Percentiles rank a stretch among this genome's conserved stretches.
These are phyloP conservation scores for Hanseniaspora taiwanica DNA, from an alignment of 805 yeast species.

Conservation along the genomic window DNA sequence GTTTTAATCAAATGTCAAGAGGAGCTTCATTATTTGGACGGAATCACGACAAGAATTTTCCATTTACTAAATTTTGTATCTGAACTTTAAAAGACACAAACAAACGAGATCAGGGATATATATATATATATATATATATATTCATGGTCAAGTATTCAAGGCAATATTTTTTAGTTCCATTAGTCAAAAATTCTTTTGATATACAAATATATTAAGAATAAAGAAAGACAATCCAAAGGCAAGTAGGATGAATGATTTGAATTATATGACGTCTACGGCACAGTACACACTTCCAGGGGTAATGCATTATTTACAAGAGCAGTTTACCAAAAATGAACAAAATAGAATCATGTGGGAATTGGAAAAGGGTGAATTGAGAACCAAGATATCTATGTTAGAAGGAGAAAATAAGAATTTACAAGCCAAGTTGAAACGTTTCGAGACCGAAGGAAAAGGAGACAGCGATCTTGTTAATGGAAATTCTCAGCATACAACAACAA, in stretches of 20 bases:
- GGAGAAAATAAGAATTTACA: slow-evolving; percentile 35
- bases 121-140: too few species aligned
- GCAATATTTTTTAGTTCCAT: too few species aligned
- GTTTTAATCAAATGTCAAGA: too few species aligned
- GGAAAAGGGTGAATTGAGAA: slow-evolving; percentile 48
- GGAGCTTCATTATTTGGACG: too few species aligned
- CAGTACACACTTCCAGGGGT: slow-evolving; percentile 34
- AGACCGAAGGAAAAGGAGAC: slow-evolving; percentile 1
- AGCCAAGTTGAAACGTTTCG: slow-evolving; percentile 9
- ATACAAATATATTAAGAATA: too few species aligned
- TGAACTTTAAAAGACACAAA: too few species aligned
- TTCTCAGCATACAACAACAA: too few species aligned
- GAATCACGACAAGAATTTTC: too few species aligned
- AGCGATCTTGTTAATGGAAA: not conserved
- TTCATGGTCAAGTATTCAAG: too few species aligned
- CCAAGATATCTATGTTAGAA: slow-evolving; percentile 36
- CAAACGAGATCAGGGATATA: too few species aligned
- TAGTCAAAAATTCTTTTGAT: too few species aligned
- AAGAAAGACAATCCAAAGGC: not conserved
- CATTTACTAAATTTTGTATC: too few species aligned
- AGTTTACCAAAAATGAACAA: slow-evolving; percentile 48
- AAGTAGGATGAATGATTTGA: slow-evolving; percentile 16
- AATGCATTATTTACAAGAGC: slow-evolving; percentile 49
- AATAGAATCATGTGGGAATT: slow-evolving; percentile 48
- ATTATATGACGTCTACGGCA: slow-evolving; percentile 9